Percentiles rank a stretch among this genome's conserved stretches.
These are phyloP conservation scores for Cornus suecica DNA, from an alignment of 148 eudicot genomes.

Conservation along the genomic window DNA sequence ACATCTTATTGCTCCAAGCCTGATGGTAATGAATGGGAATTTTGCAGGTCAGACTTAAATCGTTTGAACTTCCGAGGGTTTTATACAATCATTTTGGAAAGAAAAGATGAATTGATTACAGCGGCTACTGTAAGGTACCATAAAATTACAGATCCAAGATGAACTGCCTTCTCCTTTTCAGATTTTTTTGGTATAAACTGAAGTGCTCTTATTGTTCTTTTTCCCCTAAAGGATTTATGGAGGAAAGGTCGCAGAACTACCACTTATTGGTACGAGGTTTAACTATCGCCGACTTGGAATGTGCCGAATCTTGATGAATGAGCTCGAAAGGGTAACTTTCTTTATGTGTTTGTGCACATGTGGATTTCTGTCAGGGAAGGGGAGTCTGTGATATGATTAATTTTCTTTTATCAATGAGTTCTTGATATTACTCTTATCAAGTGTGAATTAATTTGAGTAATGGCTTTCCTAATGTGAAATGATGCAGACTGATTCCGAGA, in stretches of 20 bases:
- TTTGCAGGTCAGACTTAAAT: constrained; percentile 69
- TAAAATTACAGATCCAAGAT: background rate
- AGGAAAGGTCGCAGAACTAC: constrained; percentile 80
- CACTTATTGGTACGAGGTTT: constrained; percentile 84
- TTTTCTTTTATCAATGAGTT: no score
- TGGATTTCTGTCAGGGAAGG: background rate
- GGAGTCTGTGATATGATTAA: no score
- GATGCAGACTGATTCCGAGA: no score
- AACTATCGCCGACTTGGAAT: constrained; percentile 83
- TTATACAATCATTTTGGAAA: constrained; percentile 81
- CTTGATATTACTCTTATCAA: no score
- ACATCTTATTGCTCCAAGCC: background rate
- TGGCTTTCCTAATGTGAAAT: no score
- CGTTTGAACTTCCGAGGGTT: constrained; percentile 85
- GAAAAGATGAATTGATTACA: constrained; percentile 71
- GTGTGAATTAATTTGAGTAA: no score
- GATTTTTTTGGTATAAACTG: constrained; percentile 11
- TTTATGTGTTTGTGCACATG: background rate
- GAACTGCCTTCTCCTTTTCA: constrained; percentile 2
- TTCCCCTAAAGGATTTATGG: constrained; percentile 58
- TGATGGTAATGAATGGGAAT: constrained; percentile 8
- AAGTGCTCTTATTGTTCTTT: constrained; percentile 11
- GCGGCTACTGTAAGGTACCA: constrained; percentile 76
- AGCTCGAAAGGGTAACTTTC: constrained; percentile 76
- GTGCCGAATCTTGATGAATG: constrained; percentile 80